phyloP scores from a whole-genome alignment of 768 basidiomycete species.

The Lactarius hatsudake region DNA sequence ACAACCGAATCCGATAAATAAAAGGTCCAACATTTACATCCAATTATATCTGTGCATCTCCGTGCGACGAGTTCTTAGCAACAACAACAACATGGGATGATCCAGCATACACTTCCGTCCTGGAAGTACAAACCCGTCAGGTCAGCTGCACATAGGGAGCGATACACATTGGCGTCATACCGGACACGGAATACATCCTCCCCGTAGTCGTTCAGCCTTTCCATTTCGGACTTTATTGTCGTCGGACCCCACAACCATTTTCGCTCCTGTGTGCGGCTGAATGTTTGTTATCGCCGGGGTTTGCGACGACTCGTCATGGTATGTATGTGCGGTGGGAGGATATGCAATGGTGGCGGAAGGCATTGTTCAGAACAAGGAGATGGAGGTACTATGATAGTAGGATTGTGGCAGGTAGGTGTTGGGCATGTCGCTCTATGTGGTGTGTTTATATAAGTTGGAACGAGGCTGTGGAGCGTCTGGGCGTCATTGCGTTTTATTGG shows the following conservation, averaged over 20 bases:
- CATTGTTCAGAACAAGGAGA: slow-evolving; percentile 6
- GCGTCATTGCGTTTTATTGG: neutral
- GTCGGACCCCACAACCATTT: slow-evolving; percentile 3
- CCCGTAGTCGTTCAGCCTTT: slow-evolving; percentile 22
- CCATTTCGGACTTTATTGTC: neutral
- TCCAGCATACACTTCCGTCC: slow-evolving; percentile 25
- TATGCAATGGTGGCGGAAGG: slow-evolving; percentile 15
- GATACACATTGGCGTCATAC: slow-evolving; percentile 1
- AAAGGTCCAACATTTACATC: neutral
- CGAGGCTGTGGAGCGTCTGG: neutral
- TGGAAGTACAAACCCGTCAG: neutral
- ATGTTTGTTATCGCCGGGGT: slow-evolving; percentile 10
- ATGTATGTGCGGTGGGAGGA: slow-evolving; percentile 16
- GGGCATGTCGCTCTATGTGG: neutral
- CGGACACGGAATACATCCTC: slow-evolving; percentile 25
- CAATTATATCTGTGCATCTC: neutral
- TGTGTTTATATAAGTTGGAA: neutral
- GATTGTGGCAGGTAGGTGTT: neutral
- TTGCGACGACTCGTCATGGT: slow-evolving; percentile 3
- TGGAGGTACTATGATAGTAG: neutral
- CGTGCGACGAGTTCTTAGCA: neutral
- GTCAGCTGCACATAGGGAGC: no score
- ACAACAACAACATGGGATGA: slow-evolving; percentile 23
- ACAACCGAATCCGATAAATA: neutral
- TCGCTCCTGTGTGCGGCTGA: slow-evolving; percentile 11